These are phyloP conservation scores for Solanum rostratum DNA, from an alignment of 257 asterid genomes.

Conservation along the genomic window DNA sequence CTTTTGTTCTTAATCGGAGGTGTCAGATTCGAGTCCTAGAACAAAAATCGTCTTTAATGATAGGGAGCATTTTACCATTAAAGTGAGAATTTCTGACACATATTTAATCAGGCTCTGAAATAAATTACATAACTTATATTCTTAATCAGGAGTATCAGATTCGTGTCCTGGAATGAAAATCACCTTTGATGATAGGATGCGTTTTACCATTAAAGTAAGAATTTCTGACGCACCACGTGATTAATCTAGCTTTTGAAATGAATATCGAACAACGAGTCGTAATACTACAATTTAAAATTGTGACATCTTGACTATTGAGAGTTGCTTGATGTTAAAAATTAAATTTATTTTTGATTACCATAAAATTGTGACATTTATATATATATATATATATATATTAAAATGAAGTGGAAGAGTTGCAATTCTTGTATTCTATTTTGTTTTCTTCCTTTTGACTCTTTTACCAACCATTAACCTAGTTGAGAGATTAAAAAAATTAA, in stretches of 20 bases:
- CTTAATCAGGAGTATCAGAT: background rate
- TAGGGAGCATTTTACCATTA: background rate
- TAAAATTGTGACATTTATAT: background rate
- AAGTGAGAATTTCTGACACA: background rate
- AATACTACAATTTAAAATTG: background rate
- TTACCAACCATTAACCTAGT: background rate
- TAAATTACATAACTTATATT: background rate
- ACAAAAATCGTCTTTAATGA: background rate
- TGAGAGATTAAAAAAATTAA: background rate
- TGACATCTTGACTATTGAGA: background rate
- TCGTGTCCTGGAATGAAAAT: background rate
- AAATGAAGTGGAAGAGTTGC: background rate
- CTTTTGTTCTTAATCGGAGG: background rate
- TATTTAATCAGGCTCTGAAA: background rate
- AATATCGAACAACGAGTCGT: background rate
- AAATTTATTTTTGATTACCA: background rate
- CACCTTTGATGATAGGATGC: background rate
- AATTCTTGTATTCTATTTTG: background rate
- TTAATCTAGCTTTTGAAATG: background rate
- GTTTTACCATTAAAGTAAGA: background rate
- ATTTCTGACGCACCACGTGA: background rate
- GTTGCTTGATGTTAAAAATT: background rate
- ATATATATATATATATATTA: background rate
- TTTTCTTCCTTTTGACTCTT: background rate
- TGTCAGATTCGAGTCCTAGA: background rate